A percentile compares a stretch with the other conserved stretches of the same genome.
phyloP scores from a whole-genome alignment of 2,329 filamentous ascomycete genomes.

The Fusarium oligoseptatum region DNA sequence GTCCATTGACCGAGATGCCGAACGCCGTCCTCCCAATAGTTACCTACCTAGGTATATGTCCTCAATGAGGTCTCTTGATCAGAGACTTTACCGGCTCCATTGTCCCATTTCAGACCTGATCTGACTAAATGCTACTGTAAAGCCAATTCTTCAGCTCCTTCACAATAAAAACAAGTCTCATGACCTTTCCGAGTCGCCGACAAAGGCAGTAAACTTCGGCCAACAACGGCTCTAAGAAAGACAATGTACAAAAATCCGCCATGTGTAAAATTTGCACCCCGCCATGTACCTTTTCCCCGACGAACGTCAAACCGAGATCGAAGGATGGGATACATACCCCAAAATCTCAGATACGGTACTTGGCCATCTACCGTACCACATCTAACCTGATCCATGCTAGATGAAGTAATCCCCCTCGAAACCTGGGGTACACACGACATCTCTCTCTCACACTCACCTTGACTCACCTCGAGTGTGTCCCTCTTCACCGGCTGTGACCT shows the following conservation, averaged over 20 bases:
- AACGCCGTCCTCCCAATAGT: slow-evolving; percentile 26
- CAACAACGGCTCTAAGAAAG: not conserved
- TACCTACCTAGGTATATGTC: not conserved
- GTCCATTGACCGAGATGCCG: slow-evolving; percentile 64
- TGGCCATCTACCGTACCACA: not conserved
- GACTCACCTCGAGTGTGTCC: slow-evolving; percentile 15
- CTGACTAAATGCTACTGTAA: not conserved
- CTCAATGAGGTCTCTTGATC: not conserved
- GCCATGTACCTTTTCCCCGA: slow-evolving; percentile 3
- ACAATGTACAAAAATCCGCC: not conserved
- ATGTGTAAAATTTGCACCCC: not conserved
- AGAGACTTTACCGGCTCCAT: not conserved
- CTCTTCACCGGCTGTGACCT: slow-evolving; percentile 5
- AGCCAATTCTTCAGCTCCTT: not conserved
- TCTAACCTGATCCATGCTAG: slow-evolving; percentile 17
- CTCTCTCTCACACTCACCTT: slow-evolving; percentile 12
- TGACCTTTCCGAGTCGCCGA: not conserved
- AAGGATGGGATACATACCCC: not conserved
- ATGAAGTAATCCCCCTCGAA: slow-evolving; percentile 6
- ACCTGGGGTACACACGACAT: slow-evolving; percentile 22
- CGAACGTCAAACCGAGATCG: not conserved
- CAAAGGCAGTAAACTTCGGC: not conserved
- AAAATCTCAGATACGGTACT: slow-evolving; percentile 10
- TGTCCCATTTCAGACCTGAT: not conserved
- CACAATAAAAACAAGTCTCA: not conserved